Conservation (phyloP, 352 stramenopile genomes). For the Aphanomyces cochlioides region DNA sequence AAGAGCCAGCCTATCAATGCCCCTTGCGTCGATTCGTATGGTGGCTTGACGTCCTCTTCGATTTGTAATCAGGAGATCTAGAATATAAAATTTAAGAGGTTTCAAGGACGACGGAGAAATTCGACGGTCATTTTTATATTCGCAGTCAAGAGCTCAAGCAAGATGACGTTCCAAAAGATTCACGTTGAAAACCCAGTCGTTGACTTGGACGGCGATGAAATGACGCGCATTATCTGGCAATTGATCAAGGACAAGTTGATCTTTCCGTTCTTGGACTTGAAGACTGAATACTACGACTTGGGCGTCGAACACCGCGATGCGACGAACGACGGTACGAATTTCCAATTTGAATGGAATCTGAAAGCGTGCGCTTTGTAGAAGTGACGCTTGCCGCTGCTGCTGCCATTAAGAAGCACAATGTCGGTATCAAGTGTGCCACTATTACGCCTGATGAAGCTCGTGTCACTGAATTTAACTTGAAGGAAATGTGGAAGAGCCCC, state of each 20-base stretch:
- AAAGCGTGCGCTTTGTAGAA: slow-evolving; percentile 33
- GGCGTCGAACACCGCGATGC: slow-evolving; percentile 63
- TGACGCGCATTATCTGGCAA: slow-evolving; percentile 68
- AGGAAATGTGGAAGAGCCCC: slow-evolving; percentile 63
- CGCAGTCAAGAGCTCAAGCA: background rate
- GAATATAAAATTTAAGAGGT: slow-evolving; percentile 12
- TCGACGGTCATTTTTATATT: slow-evolving; percentile 16
- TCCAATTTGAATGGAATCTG: background rate
- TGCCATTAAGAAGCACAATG: slow-evolving; percentile 63
- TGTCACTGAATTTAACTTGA: slow-evolving; percentile 69
- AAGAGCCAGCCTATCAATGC: too few relatives aligned
- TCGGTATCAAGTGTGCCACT: slow-evolving; percentile 81
- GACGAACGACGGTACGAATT: slow-evolving; percentile 53
- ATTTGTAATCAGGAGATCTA: slow-evolving; percentile 11
- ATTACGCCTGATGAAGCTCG: slow-evolving; percentile 81
- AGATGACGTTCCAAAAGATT: slow-evolving; percentile 44
- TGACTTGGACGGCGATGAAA: slow-evolving; percentile 76
- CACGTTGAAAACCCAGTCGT: slow-evolving; percentile 70
- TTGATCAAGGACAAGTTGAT: slow-evolving; percentile 73
- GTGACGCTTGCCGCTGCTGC: slow-evolving; percentile 74
- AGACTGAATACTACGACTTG: slow-evolving; percentile 81
- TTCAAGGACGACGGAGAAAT: background rate
- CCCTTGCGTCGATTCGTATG: slow-evolving; percentile 31
- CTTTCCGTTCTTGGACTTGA: slow-evolving; percentile 67
- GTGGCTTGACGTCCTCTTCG: background rate